Base-by-base conservation (phyloP, 2,329 filamentous ascomycete species). In the Phialophora verrucosa region DNA sequence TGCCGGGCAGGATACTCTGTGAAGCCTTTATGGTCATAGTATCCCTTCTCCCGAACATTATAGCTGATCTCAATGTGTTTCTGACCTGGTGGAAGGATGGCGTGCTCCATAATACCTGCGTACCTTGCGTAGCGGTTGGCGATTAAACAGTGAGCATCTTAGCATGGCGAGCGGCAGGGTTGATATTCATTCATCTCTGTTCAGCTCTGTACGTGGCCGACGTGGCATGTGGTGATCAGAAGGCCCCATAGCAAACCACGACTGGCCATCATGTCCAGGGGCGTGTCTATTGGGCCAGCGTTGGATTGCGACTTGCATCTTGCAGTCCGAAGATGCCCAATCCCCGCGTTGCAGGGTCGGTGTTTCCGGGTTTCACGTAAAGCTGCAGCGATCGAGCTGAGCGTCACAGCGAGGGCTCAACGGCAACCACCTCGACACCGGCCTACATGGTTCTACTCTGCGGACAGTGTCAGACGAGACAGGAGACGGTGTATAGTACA, bases 21-120 rank as follows among this genome's bases (percentile, higher is more conserved):
- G 29, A 56, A 56, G 27, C 53, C 53, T 32, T 32, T 56, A 11
- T 29, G 20, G 53, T 56, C 53, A 23, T 56, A 56, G 53, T 56
- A 56, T 4, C n/a, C 53, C 4, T 56, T 51, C 20, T 23, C 20
- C 25, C 12, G 8, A 10, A 3, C 49, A 12, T 51, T 51, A 7
- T 51, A 51, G 20, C 12, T 11, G 20, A 51, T 51, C 7, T 51
- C 20, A 25, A 51, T 25, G 49, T 51, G 49, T 23, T 51, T 27
- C 49, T 51, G 49, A 23, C n/a, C 49, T 4, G 49, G 49, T n/a
- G 49, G 49, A 23, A 51, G 49, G 25, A 51, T 51, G 49, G 12
- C 3, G 25, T 51, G 49, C 12, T 51, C 49, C 49, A 51, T 51
- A n/a, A 8, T 27, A 27, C 12, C 49, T 51, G 20, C 8, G 49